Evolutionary conservation across 345 rosid genomes (phyloP).

Genomic region (Schrenkiella parvula): DNA sequence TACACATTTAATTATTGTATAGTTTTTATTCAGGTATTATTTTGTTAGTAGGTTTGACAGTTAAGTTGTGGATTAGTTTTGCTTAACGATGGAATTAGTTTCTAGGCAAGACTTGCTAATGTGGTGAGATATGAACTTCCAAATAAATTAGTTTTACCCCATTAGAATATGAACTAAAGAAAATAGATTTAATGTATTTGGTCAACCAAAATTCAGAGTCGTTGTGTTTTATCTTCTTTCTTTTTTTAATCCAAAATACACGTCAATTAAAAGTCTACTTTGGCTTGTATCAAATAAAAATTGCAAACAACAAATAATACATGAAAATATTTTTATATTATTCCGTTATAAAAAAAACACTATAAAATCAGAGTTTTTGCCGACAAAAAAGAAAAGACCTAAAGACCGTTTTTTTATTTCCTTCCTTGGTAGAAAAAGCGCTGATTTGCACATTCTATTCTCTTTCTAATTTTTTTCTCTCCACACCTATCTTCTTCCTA

Average conservation of each 20-base stretch:
- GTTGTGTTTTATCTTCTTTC: background rate
- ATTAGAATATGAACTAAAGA: background rate
- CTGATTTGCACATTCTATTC: background rate
- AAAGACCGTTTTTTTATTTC: conserved; percentile 1
- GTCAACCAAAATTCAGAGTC: conserved; percentile 24
- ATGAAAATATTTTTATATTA: background rate
- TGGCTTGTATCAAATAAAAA: background rate
- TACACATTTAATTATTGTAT: background rate
- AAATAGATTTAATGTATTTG: conserved; percentile 19
- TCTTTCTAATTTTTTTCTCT: background rate
- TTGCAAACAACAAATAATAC: background rate
- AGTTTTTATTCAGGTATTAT: background rate
- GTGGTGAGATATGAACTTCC: conserved; percentile 18
- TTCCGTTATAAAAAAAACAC: background rate
- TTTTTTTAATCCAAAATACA: background rate
- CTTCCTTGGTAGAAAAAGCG: conserved; percentile 4
- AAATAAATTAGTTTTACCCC: background rate
- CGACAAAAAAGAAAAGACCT: conserved; percentile 21
- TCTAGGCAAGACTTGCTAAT: background rate
- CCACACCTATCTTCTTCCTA: conserved; percentile 4
- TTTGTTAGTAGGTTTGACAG: background rate
- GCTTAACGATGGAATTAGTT: background rate
- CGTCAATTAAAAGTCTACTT: background rate
- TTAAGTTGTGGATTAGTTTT: conserved; percentile 24
- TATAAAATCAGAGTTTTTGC: conserved; percentile 18